Evolutionary conservation across 2,329 filamentous ascomycete species (phyloP), one percentile per base, ranked within the genome.

Genomic region (Taxawa tesnikishii): DNA sequence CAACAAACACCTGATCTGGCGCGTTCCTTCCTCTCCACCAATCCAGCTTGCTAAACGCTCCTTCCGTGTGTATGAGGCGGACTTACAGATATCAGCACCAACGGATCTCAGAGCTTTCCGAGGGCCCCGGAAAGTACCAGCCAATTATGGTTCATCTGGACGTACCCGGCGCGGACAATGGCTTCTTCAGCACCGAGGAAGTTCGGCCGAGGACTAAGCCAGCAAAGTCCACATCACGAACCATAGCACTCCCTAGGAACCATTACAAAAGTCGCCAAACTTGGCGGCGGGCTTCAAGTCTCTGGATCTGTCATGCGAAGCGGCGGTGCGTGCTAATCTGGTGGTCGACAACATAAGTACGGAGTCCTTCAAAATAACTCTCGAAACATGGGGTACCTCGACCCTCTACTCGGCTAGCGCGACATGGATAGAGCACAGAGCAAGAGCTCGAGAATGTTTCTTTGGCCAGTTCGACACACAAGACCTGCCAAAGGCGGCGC

Each of bases 391-490:
- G 48, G 45, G 41, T 15, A 28, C 34, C 8, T 38, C 34, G 15
- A 35, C 39, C 3, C 34, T 51, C 12, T 43, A 40, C 29, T 38
- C 38, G 8, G 48, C 45, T 15, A 41, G 37, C 15, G 39, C 38
- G 26, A 41, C 38, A 7, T 51, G 47, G 47, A 45, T 51, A 12
- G 48, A 51, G 38, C 45, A 46, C 31, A 48, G 46, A 15, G 34
- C 36, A n/a, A 35, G 39, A n/a, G 45, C 47, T 4, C 39, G 38
- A 15, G 46, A 50, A 21, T 48, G 46, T 36, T 25, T 35, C 5
- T 50, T 48, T 24, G 47, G 47, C 3, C 45, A 48, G 21, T 48
- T 48, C 28, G 47, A 50, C 30, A 49, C 47, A 8, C 23, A 37
- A 11, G 38, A 44, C 26, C 27, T 38, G 6, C 15, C 23, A 11